Evolutionary conservation across 441 rosid species (phyloP).

Genomic region (Pelargonium cotyledonis): DNA sequence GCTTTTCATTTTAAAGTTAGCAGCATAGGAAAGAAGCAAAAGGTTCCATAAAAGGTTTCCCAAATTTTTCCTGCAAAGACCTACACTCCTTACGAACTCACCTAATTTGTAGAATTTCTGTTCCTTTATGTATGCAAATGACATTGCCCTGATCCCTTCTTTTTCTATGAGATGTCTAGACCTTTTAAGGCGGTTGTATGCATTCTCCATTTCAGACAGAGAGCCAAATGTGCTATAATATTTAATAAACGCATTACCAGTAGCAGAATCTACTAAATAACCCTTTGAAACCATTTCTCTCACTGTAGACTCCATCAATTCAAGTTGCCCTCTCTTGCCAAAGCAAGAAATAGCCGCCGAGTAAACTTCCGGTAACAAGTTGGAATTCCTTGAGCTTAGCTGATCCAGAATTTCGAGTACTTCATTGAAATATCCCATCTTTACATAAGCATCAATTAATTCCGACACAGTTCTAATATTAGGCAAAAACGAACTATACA

Average conservation of each 20-base stretch:
- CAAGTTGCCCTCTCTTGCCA: constrained; percentile 55
- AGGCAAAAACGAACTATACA: constrained; percentile 41
- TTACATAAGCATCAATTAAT: constrained; percentile 45
- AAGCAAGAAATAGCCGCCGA: constrained; percentile 55
- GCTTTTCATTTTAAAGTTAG: constrained; percentile 74
- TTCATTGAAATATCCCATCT: constrained; percentile 36
- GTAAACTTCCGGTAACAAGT: constrained; percentile 31
- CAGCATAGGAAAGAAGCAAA: constrained; percentile 58
- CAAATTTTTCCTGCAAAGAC: constrained; percentile 49
- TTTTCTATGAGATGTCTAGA: constrained; percentile 47
- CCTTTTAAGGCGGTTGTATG: constrained; percentile 49
- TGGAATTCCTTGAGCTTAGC: constrained; percentile 30
- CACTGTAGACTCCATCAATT: constrained; percentile 52
- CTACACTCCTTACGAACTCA: constrained; percentile 52
- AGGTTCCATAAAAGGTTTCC: constrained; percentile 72
- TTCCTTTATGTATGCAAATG: constrained; percentile 42
- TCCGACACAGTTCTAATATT: constrained; percentile 33
- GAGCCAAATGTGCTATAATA: constrained; percentile 52
- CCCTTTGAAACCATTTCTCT: constrained; percentile 41
- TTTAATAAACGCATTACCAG: constrained; percentile 44
- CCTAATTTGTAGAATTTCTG: constrained; percentile 49
- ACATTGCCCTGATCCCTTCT: constrained; percentile 54
- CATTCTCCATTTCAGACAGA: constrained; percentile 53
- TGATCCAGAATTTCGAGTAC: constrained; percentile 38
- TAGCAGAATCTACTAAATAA: constrained; percentile 37